Evolutionary conservation across 305 asterid species (phyloP).

Genomic region (Fraxinus paxiana): DNA sequence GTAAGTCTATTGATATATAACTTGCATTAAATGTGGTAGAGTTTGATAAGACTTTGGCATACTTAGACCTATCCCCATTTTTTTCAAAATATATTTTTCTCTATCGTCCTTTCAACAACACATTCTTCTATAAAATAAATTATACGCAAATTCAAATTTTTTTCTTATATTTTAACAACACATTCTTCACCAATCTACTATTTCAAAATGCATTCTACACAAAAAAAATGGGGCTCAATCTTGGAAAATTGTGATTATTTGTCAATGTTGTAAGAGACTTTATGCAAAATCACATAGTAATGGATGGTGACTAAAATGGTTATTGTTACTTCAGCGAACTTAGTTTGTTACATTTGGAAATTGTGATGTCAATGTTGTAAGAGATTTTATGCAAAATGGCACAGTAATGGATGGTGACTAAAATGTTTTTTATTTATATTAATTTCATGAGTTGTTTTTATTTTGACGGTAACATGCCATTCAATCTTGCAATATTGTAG

Average conservation of each 20-base stretch:
- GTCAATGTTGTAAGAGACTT: background rate
- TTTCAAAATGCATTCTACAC: too few relatives aligned
- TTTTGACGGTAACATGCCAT: too few relatives aligned
- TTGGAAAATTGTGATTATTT: background rate
- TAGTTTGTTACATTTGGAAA: background rate
- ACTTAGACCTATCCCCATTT: too few relatives aligned
- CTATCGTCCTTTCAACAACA: too few relatives aligned
- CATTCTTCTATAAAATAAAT: too few relatives aligned
- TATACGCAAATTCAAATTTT: too few relatives aligned
- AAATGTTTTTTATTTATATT: too few relatives aligned
- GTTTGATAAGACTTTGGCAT: background rate
- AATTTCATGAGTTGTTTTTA: background rate
- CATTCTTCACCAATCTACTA: too few relatives aligned
- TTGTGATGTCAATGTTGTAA: background rate
- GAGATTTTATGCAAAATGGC: background rate
- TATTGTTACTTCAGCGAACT: background rate
- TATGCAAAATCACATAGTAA: background rate
- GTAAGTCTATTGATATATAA: constrained; percentile 22
- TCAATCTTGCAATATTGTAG: constrained; percentile 24
- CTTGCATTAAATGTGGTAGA: background rate
- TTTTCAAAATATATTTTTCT: too few relatives aligned
- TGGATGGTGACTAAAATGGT: background rate
- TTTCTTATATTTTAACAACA: too few relatives aligned
- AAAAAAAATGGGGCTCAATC: too few relatives aligned
- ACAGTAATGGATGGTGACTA: background rate